phyloP scores from a whole-genome alignment of 345 rosid genomes.

The Lepidium sativum region DNA sequence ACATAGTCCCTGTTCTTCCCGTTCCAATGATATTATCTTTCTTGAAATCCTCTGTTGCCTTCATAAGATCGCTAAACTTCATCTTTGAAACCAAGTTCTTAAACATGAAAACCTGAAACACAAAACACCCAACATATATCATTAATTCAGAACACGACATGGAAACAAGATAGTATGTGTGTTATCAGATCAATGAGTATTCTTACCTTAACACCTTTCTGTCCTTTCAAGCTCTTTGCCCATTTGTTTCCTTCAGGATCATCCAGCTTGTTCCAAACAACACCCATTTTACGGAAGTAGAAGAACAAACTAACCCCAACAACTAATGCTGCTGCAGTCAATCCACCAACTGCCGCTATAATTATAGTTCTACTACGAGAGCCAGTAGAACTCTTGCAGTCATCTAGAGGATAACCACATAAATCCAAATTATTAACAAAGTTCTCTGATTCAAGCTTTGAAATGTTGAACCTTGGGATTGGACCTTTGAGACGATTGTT shows the following conservation, averaged over 20 bases:
- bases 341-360: conserved; percentile 64
- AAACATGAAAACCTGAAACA: conserved; percentile 73
- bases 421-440: conserved; percentile 52
- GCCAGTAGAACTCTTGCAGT: conserved; percentile 26
- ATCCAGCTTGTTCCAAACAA: conserved; percentile 59
- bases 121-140: background rate
- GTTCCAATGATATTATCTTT: conserved; percentile 66
- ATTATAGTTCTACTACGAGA: conserved; percentile 37
- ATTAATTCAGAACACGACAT: background rate
- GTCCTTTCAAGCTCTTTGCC: conserved; percentile 65
- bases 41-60: conserved; percentile 75
- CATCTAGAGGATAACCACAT: conserved; percentile 50
- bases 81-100: conserved; percentile 69
- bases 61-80: conserved; percentile 79
- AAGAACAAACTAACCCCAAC: conserved; percentile 42
- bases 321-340: conserved; percentile 53
- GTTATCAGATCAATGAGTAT: background rate
- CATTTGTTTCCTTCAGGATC: conserved; percentile 95
- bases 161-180: background rate
- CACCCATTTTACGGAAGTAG: conserved; percentile 43
- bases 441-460: background rate
- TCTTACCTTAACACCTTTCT: conserved; percentile 65
- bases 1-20: conserved; percentile 84
- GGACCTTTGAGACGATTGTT: conserved; percentile 57
- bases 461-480: conserved; percentile 21